Evolutionary conservation across 2,329 filamentous ascomycete species (phyloP), one percentile per base, ranked within the genome.

Genomic region (Volutella citrinella): DNA sequence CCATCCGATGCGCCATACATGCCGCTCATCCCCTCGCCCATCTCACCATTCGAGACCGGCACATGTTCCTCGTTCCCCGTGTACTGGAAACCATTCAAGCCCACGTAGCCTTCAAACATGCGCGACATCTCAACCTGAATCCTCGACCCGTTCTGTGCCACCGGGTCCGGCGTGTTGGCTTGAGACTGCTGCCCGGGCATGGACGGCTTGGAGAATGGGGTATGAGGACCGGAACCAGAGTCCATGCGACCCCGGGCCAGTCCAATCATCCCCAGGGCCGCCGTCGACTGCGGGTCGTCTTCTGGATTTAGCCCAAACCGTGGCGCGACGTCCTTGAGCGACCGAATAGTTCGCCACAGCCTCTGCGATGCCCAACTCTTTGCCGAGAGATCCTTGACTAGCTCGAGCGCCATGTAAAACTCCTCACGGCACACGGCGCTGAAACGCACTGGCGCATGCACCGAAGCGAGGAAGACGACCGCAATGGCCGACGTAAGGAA

Each of bases 391-490:
- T 83, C 81, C 42, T 84, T 82, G 23, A 90, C 77, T 4, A 90
- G 67, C 34, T 87, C 82, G 2, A 90, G 72, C 0, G 82, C 84
- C 71, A 84, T 79, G 63, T 88, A 87, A 54, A 90, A 90, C 57
- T 90, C 85, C 27, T 84, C 78, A 13, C 84, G 74, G 44, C 83
- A 87, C 16, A 70, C 61, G 9, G 73, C 66, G 48, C 79, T 84
- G 56, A 89, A 90, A 17, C 80, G 73, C 1, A 83, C 74, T 0
- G 85, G 84, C 1, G 83, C 82, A 51, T 90, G 85, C 4, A 82
- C 83, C 1, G 83, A 84, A 2, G 84, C 85, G 2, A 90, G 71
- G 54, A 90, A 89, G 10, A 90, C 67, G 4, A 87, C 84, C 1
- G 84, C 82, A 14, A 90, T 77, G 3, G 83, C 81, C 0, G 82